Conservation (phyloP, 768 basidiomycete species). For the Saitozyma podzolica region DNA sequence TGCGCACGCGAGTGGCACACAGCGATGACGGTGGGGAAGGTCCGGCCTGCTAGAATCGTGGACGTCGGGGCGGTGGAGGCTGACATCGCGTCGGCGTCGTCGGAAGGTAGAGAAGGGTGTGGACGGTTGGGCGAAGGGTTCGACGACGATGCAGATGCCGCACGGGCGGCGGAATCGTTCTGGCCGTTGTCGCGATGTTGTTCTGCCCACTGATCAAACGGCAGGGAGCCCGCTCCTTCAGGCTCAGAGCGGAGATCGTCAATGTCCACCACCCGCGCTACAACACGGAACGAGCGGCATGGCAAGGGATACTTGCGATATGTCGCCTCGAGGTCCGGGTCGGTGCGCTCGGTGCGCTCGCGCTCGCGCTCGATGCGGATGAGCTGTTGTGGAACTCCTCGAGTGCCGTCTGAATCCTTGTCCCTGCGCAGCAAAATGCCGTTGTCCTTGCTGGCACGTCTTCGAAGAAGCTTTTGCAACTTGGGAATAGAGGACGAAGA, state of each 20-base stretch:
- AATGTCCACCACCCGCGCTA: slow-evolving; percentile 71
- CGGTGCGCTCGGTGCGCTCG: not conserved
- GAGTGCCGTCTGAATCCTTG: not conserved
- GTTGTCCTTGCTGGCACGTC: slow-evolving; percentile 39
- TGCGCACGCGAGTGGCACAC: slow-evolving; percentile 53
- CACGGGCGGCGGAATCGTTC: not conserved
- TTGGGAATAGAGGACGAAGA: slow-evolving; percentile 32
- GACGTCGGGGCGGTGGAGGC: slow-evolving; percentile 23
- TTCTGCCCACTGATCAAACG: slow-evolving; percentile 12
- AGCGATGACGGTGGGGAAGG: slow-evolving; percentile 59
- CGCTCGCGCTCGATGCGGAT: not conserved
- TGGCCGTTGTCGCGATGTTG: not conserved
- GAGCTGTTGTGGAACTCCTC: not conserved
- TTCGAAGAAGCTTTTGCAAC: slow-evolving; percentile 42
- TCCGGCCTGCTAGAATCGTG: slow-evolving; percentile 63
- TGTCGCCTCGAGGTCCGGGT: not conserved
- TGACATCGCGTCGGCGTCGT: slow-evolving; percentile 10
- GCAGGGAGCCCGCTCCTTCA: not conserved
- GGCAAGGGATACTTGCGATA: slow-evolving; percentile 32
- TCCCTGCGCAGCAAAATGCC: slow-evolving; percentile 4
- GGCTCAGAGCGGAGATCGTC: slow-evolving; percentile 61
- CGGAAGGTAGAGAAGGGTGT: slow-evolving; percentile 5
- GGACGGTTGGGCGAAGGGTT: slow-evolving; percentile 6
- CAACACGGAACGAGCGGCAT: slow-evolving; percentile 68
- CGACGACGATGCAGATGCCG: not conserved